A percentile compares a stretch with the other conserved stretches of the same genome.
These are phyloP conservation scores for Kluyveromyces lactis DNA, from an alignment of 805 yeast genomes.

Conservation along the genomic window DNA sequence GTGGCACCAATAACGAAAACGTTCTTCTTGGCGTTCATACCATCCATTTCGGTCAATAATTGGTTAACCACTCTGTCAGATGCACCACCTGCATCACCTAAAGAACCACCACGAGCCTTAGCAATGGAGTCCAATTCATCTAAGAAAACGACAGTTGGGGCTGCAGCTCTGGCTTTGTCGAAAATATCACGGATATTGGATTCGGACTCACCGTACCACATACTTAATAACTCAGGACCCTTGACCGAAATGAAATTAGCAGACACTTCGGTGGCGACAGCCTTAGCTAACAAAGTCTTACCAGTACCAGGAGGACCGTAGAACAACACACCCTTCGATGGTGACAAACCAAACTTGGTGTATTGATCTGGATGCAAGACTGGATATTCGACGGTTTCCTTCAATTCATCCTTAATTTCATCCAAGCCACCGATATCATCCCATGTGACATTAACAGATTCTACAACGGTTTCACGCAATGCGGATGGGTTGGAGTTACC, in stretches of 20 bases:
- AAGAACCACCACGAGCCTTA: conserved; percentile 87
- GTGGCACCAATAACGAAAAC: conserved; percentile 99
- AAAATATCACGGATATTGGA: conserved; percentile 95
- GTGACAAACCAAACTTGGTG: conserved; percentile 95
- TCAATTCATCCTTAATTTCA: conserved; percentile 89
- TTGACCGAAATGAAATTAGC: conserved; percentile 96
- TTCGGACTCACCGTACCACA: conserved; percentile 99
- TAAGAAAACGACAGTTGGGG: conserved; percentile 96
- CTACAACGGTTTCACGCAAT: conserved; percentile 97
- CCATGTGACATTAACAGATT: conserved; percentile 98
- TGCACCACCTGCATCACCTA: conserved; percentile 95
- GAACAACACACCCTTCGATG: conserved; percentile 96
- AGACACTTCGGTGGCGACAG: conserved; percentile 98
- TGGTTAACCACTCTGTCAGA: conserved; percentile 95
- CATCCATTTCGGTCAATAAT: conserved; percentile 96
- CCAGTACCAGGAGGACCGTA: conserved; percentile 99
- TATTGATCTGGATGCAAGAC: conserved; percentile 98
- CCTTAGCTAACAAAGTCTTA: conserved; percentile 96
- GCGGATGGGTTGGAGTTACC: conserved; percentile 99
- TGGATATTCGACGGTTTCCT: conserved; percentile 98
- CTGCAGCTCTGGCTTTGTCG: conserved; percentile 98
- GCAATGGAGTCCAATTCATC: conserved; percentile 98
- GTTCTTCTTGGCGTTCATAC: conserved; percentile 99
- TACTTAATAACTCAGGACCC: conserved; percentile 93
- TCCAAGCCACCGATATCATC: conserved; percentile 99